These are phyloP conservation scores for Cadophora sp. DNA, from an alignment of 2,329 filamentous ascomycete species.

Conservation along the genomic window DNA sequence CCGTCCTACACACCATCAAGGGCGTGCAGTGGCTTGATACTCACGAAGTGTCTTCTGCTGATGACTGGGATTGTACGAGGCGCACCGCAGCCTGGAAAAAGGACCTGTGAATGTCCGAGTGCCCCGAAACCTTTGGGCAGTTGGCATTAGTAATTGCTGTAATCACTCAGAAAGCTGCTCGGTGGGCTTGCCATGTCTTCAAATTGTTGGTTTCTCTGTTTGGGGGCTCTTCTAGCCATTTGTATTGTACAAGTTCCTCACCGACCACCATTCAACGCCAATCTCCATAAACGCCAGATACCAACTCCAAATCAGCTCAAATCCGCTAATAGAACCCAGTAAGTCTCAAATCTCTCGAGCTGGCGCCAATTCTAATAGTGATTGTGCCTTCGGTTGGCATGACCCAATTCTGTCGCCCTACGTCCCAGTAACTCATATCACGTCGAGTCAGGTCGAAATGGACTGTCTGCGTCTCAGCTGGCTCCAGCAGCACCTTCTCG, in stretches of 20 bases:
- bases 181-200: background rate
- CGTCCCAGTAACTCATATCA: conserved; percentile 71
- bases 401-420: conserved; percentile 67
- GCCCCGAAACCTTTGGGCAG: too few relatives aligned
- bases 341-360: conserved; percentile 46
- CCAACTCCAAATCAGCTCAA: conserved; percentile 1
- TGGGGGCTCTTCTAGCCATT: background rate
- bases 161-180: background rate
- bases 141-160: background rate
- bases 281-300: background rate
- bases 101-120: background rate
- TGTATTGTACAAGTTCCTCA: background rate
- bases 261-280: background rate
- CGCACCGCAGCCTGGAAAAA: too few relatives aligned
- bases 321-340: conserved; percentile 39
- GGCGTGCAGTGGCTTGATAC: background rate
- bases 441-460: conserved; percentile 61
- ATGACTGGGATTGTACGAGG: background rate
- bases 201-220: background rate
- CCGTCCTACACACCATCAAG: background rate
- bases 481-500: conserved; percentile 62
- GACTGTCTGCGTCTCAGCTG: conserved; percentile 55
- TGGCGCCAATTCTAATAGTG: conserved; percentile 49
- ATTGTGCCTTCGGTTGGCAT: conserved; percentile 56
- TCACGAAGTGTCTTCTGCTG: too few relatives aligned